Evolutionary conservation across 2,329 filamentous ascomycete species (phyloP), one percentile per base, ranked within the genome.

Genomic region (Exophiala calicioides): DNA sequence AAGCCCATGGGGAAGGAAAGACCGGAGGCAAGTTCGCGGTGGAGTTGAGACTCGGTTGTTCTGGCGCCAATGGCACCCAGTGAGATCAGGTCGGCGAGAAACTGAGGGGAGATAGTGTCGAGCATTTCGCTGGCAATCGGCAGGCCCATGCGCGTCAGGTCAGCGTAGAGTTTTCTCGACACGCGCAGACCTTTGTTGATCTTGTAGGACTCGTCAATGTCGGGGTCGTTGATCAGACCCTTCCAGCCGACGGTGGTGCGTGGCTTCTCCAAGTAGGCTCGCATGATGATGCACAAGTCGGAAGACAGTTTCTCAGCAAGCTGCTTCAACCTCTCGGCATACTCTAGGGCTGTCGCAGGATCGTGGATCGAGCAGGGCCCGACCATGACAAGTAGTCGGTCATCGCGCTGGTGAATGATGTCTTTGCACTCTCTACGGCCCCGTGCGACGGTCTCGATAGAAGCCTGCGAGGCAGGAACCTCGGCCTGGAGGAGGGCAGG

Each of bases 171-270:
- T 70, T 97, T 85, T 59, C 93, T 81, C 45, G 89, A 88, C 44
- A 90, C 76, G 39, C 88, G 83, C 63, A 98, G 72, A 15, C 93
- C 93, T 78, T 97, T 97, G 79, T 97, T 97, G 75, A 98, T 97
- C 73, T 96, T 84, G 85, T 95, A 97, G 70, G 86, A 93, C 68
- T 95, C 91, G 70, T 97, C 90, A 65, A 98, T 95, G 64, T 97
- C 91, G 2, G 93, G 93, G 71, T 98, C 93, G 68, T 98, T 97
- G 75, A 98, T 95, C 61, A 98, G 76, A 38, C 93, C 93, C 76
- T 98, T 98, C 93, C 93, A 98, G 59, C 93, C 93, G 20, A 98
- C 89, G 0, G 93, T 98, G 20, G 93, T 98, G 56, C 93, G 84
- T 16, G 93, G 93, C 79, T 98, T 98, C 79, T 98, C 93, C 51